A percentile compares a stretch with the other conserved stretches of the same genome.
Evolutionary conservation across 225 moss, liverwort and hornwort species (phyloP).

Genomic region (Pseudisothecium myosuroides): DNA sequence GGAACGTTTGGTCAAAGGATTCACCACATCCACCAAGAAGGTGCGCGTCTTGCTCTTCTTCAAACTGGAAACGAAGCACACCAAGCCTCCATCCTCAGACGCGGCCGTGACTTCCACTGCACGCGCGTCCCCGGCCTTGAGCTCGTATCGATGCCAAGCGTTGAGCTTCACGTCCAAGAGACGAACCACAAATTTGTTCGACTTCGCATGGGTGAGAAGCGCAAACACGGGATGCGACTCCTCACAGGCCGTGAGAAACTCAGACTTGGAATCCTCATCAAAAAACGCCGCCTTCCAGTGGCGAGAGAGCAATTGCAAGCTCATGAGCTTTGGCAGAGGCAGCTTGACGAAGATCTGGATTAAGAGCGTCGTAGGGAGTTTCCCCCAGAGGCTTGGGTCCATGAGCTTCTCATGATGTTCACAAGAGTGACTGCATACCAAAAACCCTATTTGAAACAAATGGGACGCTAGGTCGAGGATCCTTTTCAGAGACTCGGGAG

Average conservation of each 20-base stretch:
- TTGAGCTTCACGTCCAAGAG: background rate
- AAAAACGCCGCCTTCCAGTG: background rate
- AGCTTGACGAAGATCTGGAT: background rate
- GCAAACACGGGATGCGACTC: background rate
- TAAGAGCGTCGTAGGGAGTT: background rate
- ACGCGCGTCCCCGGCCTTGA: background rate
- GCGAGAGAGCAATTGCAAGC: background rate
- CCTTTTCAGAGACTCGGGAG: background rate
- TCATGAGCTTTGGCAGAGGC: background rate
- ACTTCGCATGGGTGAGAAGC: background rate
- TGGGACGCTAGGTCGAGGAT: background rate
- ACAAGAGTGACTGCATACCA: background rate
- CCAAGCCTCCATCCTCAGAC: background rate
- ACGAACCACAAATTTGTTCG: background rate
- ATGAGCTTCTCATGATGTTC: background rate
- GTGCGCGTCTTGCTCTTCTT: background rate
- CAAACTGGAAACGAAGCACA: background rate
- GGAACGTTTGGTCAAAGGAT: background rate
- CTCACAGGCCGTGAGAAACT: background rate
- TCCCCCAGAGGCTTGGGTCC: background rate
- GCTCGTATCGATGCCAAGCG: background rate
- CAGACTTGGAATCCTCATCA: background rate
- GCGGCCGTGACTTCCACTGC: background rate
- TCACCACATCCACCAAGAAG: conserved; percentile 3
- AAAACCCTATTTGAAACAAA: background rate